A percentile compares a stretch with the other conserved stretches of the same genome.
phyloP scores from a whole-genome alignment of 192 early-diverging fungal species.

The Podila horticola region DNA sequence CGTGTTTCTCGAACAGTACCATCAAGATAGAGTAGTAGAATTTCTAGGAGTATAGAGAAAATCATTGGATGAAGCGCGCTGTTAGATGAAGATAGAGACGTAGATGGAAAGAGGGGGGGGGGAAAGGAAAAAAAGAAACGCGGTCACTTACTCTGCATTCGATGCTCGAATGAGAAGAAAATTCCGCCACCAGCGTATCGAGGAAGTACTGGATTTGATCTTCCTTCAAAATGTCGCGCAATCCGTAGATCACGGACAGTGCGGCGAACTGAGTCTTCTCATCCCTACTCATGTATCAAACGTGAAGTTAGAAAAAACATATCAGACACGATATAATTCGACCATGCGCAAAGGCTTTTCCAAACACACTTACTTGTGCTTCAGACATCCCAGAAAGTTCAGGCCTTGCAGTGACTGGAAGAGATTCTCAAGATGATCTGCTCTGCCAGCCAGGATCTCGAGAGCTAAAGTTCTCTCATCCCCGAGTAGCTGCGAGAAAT shows the following conservation, averaged over 20 bases:
- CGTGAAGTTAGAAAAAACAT: background rate
- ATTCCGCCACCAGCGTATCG: conserved; percentile 54
- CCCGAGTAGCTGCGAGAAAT: conserved; percentile 60
- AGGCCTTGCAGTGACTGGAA: conserved; percentile 64
- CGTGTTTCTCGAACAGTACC: conserved; percentile 30
- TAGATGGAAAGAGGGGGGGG: too few species aligned
- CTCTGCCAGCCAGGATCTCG: conserved; percentile 65
- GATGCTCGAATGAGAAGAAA: conserved; percentile 58
- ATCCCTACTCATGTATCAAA: conserved; percentile 46
- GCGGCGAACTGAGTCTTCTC: conserved; percentile 65
- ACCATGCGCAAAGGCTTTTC: background rate
- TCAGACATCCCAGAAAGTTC: conserved; percentile 61
- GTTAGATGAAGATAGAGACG: background rate
- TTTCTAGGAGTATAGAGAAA: conserved; percentile 33
- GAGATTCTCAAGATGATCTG: conserved; percentile 57
- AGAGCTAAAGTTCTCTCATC: conserved; percentile 56
- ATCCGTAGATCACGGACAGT: conserved; percentile 62
- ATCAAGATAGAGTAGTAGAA: conserved; percentile 60
- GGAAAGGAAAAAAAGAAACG: background rate
- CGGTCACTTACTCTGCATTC: conserved; percentile 59
- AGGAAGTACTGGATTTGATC: conserved; percentile 63
- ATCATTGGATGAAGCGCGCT: background rate
- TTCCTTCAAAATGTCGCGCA: conserved; percentile 50
- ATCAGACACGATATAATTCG: background rate
- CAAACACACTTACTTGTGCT: conserved; percentile 49